phyloP scores from a whole-genome alignment of 1,139 yeast genomes.

The Wickerhamomyces sp. region DNA sequence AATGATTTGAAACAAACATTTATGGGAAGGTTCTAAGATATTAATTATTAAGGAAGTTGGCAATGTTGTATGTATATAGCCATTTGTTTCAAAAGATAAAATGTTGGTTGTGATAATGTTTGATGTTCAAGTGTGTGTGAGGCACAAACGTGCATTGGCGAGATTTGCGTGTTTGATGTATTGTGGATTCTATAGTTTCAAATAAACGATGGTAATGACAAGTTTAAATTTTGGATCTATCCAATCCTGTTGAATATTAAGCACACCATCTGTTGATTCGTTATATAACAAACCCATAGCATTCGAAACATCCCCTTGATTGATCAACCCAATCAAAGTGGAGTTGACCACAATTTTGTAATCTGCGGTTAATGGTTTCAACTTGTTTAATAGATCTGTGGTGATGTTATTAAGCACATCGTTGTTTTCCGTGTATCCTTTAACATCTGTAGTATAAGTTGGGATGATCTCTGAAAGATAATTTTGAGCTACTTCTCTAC shows the following conservation, averaged over 20 bases:
- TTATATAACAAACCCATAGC: constrained; percentile 8
- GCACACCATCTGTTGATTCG: constrained; percentile 8
- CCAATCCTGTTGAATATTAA: constrained; percentile 4
- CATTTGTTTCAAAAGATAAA: no score
- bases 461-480: background rate
- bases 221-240: constrained; percentile 3
- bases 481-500: no score
- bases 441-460: background rate
- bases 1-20: constrained; percentile 11
- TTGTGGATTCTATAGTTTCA: constrained; percentile 6
- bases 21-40: constrained; percentile 14
- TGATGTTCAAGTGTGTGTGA: no score
- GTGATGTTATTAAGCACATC: background rate
- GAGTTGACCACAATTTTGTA: constrained; percentile 7
- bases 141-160: no score
- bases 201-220: constrained; percentile 7
- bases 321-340: constrained; percentile 1
- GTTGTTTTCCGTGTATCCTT: background rate
- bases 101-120: no score
- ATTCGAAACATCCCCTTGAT: constrained; percentile 7
- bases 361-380: constrained; percentile 3
- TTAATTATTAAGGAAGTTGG: no score
- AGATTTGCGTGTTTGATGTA: no score
- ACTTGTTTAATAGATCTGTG: background rate
- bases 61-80: no score